Base-by-base conservation (phyloP, 768 basidiomycete species). In the Pholiota microspora region DNA sequence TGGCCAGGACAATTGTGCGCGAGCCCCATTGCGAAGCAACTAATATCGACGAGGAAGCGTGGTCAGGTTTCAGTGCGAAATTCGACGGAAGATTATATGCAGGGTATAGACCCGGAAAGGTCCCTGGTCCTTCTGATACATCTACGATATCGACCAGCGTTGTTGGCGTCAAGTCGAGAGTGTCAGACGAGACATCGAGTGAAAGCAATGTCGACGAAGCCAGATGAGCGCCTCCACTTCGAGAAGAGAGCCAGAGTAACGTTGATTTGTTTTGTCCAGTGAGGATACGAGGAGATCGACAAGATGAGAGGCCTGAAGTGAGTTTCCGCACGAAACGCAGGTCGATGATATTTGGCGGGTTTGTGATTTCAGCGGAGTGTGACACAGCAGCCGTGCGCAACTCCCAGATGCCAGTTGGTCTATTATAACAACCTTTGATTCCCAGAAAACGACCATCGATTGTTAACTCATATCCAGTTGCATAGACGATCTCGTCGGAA, bases 61-160 rank as follows among this genome's bases (percentile, higher is more conserved):
- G 58, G 9, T 46, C 62, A 12, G 48, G 47, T 25, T 62, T 9
- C 31, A 60, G 25, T 48, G 57, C 79, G 0, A 82, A 76, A 1
- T 63, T 65, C 0, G 69, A 35, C 0, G 76, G 66, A 15, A 88
- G 68, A 56, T 76, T 77, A 55, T 70, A 74, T 15, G 79, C 72
- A 4, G 80, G 73, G 58, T 83, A 89, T 1, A 90, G 67, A 0
- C 88, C 88, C 0, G 87, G 88, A 65, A 88, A 89, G 31, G 64
- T 63, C 2, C 57, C 32, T 2, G 61, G 49, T 5, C 46, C 13
- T 16, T 49, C 34, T 4, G 63, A 59, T 0, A 77, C 72, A 24
- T 77, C 74, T 2, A 82, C 73, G 1, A 69, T 60, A 7, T 75
- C 75, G 1, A 84, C 73, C 2, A 85, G 64, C 1, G 64, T 63